A percentile compares a stretch with the other conserved stretches of the same genome.
Conservation (phyloP, 2,329 filamentous ascomycete species). For the Monosporascus sp. region DNA sequence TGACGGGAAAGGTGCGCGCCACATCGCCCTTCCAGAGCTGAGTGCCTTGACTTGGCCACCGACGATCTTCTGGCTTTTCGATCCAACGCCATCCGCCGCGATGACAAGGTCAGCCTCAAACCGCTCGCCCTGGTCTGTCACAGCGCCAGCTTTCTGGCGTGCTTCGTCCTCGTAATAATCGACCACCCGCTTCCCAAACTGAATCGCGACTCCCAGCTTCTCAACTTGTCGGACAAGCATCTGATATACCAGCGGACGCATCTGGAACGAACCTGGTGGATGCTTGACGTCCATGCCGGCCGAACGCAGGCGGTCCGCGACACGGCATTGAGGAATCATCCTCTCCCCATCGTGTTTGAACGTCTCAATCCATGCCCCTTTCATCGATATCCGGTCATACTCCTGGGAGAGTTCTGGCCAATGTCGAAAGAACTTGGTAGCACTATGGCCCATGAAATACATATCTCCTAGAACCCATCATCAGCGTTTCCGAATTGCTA, state of each 20-base stretch:
- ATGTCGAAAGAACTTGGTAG: constrained; percentile 49
- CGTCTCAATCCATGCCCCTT: constrained; percentile 51
- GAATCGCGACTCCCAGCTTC: constrained; percentile 40
- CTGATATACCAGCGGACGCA: constrained; percentile 50
- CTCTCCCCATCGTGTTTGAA: constrained; percentile 48
- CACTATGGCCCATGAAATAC: constrained; percentile 55
- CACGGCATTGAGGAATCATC: constrained; percentile 43
- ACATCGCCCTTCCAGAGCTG: constrained; percentile 39
- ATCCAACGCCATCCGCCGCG: constrained; percentile 43
- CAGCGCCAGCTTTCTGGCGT: constrained; percentile 37
- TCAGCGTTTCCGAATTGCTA: constrained; percentile 1
- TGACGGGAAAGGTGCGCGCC: constrained; percentile 36
- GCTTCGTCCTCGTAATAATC: constrained; percentile 45
- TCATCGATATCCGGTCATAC: constrained; percentile 46
- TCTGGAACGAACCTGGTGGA: constrained; percentile 50
- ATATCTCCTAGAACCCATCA: constrained; percentile 42
- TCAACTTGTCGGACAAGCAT: constrained; percentile 49
- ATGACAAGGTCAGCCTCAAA: constrained; percentile 43
- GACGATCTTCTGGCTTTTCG: constrained; percentile 39
- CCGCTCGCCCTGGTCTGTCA: constrained; percentile 44
- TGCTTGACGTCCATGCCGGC: constrained; percentile 35
- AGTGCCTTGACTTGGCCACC: constrained; percentile 36
- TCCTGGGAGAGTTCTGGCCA: constrained; percentile 49
- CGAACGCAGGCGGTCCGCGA: constrained; percentile 42
- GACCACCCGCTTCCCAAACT: constrained; percentile 41